phyloP scores from a whole-genome alignment of 2,329 filamentous ascomycete species.

The Apiospora malaysiana region DNA sequence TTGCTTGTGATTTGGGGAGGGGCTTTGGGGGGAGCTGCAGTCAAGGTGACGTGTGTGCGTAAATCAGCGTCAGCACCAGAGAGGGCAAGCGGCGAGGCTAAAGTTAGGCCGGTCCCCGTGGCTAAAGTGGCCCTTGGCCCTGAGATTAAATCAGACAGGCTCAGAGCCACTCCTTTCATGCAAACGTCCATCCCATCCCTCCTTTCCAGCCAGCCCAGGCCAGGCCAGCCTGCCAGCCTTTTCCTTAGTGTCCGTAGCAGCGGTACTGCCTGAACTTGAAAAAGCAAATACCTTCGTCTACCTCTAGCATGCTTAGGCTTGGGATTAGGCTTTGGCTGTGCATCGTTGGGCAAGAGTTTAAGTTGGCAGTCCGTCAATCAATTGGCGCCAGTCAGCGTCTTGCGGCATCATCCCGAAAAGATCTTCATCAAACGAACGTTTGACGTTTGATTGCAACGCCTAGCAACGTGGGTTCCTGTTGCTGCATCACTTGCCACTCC shows the following conservation, averaged over 20 bases:
- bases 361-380: background rate
- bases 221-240: background rate
- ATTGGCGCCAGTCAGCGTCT: background rate
- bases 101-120: background rate
- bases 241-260: background rate
- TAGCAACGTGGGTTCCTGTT: background rate
- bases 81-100: background rate
- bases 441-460: background rate
- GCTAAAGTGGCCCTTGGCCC: background rate
- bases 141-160: background rate
- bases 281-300: background rate
- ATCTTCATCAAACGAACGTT: too few relatives aligned
- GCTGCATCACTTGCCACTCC: background rate
- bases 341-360: background rate
- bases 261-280: background rate
- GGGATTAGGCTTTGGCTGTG: too few relatives aligned
- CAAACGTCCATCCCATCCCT: background rate
- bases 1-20: slow-evolving; percentile 2
- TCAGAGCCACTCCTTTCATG: background rate
- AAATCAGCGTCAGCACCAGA: slow-evolving; percentile 1
- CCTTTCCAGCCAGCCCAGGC: background rate
- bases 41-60: slow-evolving; percentile 4
- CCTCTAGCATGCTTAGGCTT: background rate
- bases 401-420: background rate
- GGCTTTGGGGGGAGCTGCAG: background rate